Evolutionary conservation across 192 early-diverging fungal species (phyloP).

Genomic region (Thamnidium elegans): DNA sequence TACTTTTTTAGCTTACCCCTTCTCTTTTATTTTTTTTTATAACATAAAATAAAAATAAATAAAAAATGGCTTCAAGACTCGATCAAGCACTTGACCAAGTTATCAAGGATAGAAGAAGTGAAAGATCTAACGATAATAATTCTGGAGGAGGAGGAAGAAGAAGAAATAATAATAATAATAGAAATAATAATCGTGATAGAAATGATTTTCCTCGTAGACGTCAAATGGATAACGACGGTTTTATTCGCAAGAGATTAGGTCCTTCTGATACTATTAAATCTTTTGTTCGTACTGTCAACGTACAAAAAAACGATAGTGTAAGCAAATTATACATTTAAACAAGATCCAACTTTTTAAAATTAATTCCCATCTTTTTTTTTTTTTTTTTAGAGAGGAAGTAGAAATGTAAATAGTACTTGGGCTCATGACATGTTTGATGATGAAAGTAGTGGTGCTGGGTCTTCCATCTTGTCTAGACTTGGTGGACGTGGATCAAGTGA

Average conservation of each 20-base stretch:
- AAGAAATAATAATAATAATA: not conserved
- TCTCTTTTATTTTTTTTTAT: not conserved
- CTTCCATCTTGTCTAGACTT: slow-evolving; percentile 20
- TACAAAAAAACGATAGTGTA: slow-evolving; percentile 8
- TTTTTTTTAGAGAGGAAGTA: not conserved
- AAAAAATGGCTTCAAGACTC: slow-evolving; percentile 17
- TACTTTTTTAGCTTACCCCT: not conserved
- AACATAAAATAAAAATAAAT: not conserved
- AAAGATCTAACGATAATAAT: not conserved
- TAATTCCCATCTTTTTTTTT: not conserved
- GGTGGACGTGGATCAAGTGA: not conserved
- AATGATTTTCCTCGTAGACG: not conserved
- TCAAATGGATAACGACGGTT: not conserved
- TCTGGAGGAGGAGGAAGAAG: not conserved
- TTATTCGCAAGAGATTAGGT: slow-evolving; percentile 10
- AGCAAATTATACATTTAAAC: not conserved
- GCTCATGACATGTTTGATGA: slow-evolving; percentile 46
- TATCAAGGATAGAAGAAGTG: slow-evolving; percentile 19
- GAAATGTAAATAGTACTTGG: slow-evolving; percentile 28
- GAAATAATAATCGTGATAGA: not conserved
- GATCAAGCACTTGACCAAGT: slow-evolving; percentile 26
- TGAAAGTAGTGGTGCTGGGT: not conserved
- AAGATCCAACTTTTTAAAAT: no score
- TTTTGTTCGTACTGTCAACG: slow-evolving; percentile 19
- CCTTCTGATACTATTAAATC: slow-evolving; percentile 1